Evolutionary conservation across 176 grass and related monocot genomes (phyloP), one percentile per base, ranked within the genome.

Genomic region (Avena sativa): DNA sequence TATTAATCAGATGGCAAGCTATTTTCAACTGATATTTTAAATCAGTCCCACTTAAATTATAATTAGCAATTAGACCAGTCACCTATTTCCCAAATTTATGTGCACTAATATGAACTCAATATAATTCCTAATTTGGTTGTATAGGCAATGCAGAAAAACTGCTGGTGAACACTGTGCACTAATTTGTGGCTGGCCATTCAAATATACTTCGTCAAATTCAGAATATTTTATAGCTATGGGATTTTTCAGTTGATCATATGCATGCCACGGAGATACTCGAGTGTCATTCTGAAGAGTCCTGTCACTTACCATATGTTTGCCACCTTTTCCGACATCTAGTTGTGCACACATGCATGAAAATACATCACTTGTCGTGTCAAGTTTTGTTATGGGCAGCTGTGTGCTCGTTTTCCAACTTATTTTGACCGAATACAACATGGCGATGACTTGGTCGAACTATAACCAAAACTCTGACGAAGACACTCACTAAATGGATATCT

Each of bases 281-380:
- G 11, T 36, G 30, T 53, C 25, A 36, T 34, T 38, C 11, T 6
- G 62, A 69, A 52, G 62, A 17, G 10, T 68, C 79, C 2, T 5
- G 5, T 53, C 17, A 81, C 6, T 12, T 25, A 68, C 48, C 21
- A 65, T 8, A 13, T 74, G 82, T 36, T 74, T 80, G 17, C 77
- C 64, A 66, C 71, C 44, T 50, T 71, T 73, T 65, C 9, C 78
- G 7, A n/a, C 48, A 68, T 66, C 69, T 66, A 19, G 14, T 46
- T 68, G 60, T 81, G 69, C 59, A 57, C 30, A 76, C 17, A 56
- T 76, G 49, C 12, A 55, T 68, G 68, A 76, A 46, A 8, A 14
- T 13, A 57, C 23, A 87, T 91, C 76, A 80, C n/a, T 4, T 36
- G 49, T 83, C 47, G 63, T 79, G 85, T 67, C 74, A 69, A 65